phyloP scores from a whole-genome alignment of 2,329 filamentous ascomycete species.

The Pseudogymnoascus sp. region DNA sequence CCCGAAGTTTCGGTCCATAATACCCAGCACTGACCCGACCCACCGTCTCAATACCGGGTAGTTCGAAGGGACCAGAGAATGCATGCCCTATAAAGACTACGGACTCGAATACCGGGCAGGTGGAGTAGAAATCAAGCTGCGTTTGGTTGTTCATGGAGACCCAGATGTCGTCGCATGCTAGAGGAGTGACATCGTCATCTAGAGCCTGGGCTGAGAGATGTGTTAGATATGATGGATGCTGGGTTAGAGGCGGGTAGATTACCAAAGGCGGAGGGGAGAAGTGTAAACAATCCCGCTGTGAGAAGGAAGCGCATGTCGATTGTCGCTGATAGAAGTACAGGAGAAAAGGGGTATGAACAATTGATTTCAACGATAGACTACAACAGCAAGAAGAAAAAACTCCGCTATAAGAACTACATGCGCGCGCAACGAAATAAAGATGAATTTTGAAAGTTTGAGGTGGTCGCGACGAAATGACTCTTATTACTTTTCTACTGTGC shows the following conservation, averaged over 20 bases:
- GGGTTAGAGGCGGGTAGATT: not conserved
- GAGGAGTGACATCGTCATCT: not conserved
- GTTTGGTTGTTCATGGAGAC: slow-evolving; percentile 4
- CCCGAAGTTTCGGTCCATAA: not conserved
- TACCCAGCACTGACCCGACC: not conserved
- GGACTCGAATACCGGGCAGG: not conserved
- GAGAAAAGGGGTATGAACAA: not conserved
- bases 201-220: not conserved
- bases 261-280: not conserved
- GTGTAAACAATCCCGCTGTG: not conserved
- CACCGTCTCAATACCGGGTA: slow-evolving; percentile 5
- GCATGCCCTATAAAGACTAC: slow-evolving; percentile 8
- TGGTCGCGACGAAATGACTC: not conserved
- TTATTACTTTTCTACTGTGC: not conserved
- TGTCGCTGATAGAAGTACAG: not conserved
- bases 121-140: slow-evolving; percentile 10
- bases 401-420: not conserved
- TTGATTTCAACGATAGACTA: not conserved
- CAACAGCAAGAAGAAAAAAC: not conserved
- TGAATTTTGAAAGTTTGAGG: not conserved
- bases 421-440: not conserved
- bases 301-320: not conserved
- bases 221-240: not conserved
- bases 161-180: not conserved
- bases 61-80: slow-evolving; percentile 9